Evolutionary conservation across 164 flowering plant species (phyloP).

Genomic region (Nymphaea colorata): DNA sequence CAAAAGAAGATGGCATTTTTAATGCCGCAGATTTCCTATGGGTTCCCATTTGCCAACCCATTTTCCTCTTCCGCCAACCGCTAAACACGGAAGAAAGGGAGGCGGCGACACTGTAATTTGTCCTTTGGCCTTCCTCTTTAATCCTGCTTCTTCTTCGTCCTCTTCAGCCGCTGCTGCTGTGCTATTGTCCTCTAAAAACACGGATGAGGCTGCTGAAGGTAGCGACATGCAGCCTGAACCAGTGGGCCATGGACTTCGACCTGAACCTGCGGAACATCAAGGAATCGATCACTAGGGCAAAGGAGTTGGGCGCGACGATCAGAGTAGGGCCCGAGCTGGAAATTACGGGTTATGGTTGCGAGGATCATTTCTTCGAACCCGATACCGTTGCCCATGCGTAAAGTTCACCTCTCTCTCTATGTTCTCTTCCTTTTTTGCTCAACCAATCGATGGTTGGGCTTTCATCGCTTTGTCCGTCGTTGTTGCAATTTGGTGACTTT

Average conservation of each 20-base stretch:
- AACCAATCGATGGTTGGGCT: not conserved
- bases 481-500: too few species aligned
- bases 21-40: too few species aligned
- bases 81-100: too few species aligned
- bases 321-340: slow-evolving; percentile 98
- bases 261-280: slow-evolving; percentile 67
- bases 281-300: slow-evolving; percentile 64
- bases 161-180: too few species aligned
- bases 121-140: too few species aligned
- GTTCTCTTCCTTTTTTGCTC: not conserved
- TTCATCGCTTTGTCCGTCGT: too few species aligned
- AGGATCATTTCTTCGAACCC: slow-evolving; percentile 92
- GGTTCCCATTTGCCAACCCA: too few species aligned
- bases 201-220: slow-evolving; percentile 84
- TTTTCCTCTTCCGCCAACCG: too few species aligned
- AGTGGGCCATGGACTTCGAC: slow-evolving; percentile 99
- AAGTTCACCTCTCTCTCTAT: slow-evolving; percentile 1
- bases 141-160: too few species aligned
- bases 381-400: slow-evolving; percentile 87
- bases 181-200: not conserved
- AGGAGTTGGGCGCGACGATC: slow-evolving; percentile 69
- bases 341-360: slow-evolving; percentile 94
- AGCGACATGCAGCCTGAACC: slow-evolving; percentile 94
- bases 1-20: too few species aligned
- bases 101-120: too few species aligned